Conservation (phyloP, 257 asterid species). For the Fraxinus quadrangulata region DNA sequence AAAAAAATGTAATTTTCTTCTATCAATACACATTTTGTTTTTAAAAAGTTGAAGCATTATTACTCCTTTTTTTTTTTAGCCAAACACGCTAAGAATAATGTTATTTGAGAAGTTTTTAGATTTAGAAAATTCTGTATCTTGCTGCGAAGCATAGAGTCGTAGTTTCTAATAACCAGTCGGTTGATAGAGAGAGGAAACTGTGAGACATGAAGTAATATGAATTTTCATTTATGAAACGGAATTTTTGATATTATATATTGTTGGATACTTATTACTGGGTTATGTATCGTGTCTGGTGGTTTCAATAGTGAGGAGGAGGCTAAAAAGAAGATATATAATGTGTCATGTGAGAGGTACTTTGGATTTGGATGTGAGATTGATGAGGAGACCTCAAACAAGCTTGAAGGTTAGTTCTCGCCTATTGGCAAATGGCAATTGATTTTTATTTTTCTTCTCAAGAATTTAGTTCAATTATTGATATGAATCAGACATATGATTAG, state of each 20-base stretch:
- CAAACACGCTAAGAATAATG: background rate
- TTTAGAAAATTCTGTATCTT: background rate
- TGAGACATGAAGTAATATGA: background rate
- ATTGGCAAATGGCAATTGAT: background rate
- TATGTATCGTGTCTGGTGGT: conserved; percentile 14
- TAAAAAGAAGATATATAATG: conserved; percentile 83
- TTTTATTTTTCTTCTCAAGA: background rate
- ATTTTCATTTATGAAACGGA: background rate
- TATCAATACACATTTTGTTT: too few relatives aligned
- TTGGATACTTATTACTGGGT: background rate
- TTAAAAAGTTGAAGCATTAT: background rate
- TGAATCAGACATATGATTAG: background rate
- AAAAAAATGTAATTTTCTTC: too few relatives aligned
- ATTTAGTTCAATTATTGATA: background rate
- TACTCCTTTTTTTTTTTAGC: background rate
- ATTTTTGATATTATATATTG: background rate
- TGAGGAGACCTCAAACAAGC: conserved; percentile 95
- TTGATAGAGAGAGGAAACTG: background rate
- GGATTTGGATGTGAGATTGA: conserved; percentile 97
- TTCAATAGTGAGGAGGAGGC: conserved; percentile 80
- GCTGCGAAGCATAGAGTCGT: background rate
- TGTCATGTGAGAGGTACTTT: conserved; percentile 86
- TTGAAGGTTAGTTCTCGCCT: conserved; percentile 67
- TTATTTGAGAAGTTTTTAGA: background rate
- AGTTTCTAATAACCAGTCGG: background rate